Evolutionary conservation across 179 eudicot genomes (phyloP).

Genomic region (Amaranthus tricolor): DNA sequence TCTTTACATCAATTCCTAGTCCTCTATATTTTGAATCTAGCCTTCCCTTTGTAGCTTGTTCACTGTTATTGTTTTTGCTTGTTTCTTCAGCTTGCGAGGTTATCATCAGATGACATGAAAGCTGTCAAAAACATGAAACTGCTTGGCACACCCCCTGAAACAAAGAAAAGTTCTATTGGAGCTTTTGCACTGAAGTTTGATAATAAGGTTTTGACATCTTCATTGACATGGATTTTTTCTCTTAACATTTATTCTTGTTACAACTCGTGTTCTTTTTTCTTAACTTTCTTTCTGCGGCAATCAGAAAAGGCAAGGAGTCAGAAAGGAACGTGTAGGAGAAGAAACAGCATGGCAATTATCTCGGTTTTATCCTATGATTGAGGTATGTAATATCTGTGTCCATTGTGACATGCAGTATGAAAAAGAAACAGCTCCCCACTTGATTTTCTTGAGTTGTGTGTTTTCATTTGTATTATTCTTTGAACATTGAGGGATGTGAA

Average conservation of each 20-base stretch:
- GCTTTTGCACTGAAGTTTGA: slow-evolving; percentile 77
- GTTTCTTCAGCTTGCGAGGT: slow-evolving; percentile 58
- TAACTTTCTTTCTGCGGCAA: slow-evolving; percentile 17
- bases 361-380: slow-evolving; percentile 91
- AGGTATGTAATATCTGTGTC: slow-evolving; percentile 43
- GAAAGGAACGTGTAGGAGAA: slow-evolving; percentile 86
- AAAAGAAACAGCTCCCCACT: neutral
- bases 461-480: neutral
- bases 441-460: neutral
- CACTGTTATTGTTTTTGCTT: neutral
- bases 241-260: neutral
- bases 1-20: neutral
- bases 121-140: slow-evolving; percentile 84
- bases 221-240: neutral
- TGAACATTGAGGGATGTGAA: neutral
- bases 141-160: slow-evolving; percentile 66
- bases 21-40: neutral
- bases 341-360: slow-evolving; percentile 77
- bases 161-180: slow-evolving; percentile 63
- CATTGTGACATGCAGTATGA: slow-evolving; percentile 7
- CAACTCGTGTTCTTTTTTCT: slow-evolving; percentile 14
- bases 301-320: slow-evolving; percentile 75
- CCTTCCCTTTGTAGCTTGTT: slow-evolving; percentile 1
- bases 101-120: slow-evolving; percentile 71
- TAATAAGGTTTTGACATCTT: slow-evolving; percentile 54